Conservation (phyloP, 805 yeast species). For the Komagataella pseudopastoris region DNA sequence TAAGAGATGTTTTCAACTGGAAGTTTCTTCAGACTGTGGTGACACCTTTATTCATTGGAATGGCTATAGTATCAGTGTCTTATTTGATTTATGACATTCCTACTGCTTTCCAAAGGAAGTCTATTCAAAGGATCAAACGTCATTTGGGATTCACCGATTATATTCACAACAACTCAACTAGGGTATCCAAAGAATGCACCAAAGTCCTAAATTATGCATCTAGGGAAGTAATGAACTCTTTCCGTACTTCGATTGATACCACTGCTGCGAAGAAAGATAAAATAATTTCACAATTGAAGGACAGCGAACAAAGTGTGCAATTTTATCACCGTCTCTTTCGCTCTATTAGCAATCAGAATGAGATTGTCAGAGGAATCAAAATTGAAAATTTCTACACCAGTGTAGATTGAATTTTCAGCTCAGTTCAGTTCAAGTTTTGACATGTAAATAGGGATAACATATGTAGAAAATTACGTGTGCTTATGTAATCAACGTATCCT, state of each 20-base stretch:
- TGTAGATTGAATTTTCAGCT: constrained; percentile 18
- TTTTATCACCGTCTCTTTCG: constrained; percentile 39
- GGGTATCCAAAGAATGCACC: constrained; percentile 74
- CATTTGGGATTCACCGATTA: constrained; percentile 63
- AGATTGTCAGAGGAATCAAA: constrained; percentile 22
- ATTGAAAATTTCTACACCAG: constrained; percentile 24
- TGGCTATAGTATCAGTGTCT: constrained; percentile 37
- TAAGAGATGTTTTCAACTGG: constrained; percentile 22
- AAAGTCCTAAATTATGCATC: constrained; percentile 73
- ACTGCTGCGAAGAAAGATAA: constrained; percentile 44
- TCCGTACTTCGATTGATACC: constrained; percentile 54
- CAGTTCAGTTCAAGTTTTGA: background rate
- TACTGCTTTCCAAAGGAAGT: constrained; percentile 73
- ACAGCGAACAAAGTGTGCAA: constrained; percentile 39
- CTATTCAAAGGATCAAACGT: constrained; percentile 54
- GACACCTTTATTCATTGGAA: constrained; percentile 37
- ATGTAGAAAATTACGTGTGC: background rate
- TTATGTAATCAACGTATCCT: background rate
- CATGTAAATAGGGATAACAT: background rate
- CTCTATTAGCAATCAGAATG: constrained; percentile 27
- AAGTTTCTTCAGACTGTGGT: constrained; percentile 31
- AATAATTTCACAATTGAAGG: constrained; percentile 33
- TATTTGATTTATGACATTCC: constrained; percentile 76
- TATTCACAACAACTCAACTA: constrained; percentile 59
- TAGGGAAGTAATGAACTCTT: constrained; percentile 61